Conservation (phyloP, 768 basidiomycete species). For the Candolleomyces aberdarensis region DNA sequence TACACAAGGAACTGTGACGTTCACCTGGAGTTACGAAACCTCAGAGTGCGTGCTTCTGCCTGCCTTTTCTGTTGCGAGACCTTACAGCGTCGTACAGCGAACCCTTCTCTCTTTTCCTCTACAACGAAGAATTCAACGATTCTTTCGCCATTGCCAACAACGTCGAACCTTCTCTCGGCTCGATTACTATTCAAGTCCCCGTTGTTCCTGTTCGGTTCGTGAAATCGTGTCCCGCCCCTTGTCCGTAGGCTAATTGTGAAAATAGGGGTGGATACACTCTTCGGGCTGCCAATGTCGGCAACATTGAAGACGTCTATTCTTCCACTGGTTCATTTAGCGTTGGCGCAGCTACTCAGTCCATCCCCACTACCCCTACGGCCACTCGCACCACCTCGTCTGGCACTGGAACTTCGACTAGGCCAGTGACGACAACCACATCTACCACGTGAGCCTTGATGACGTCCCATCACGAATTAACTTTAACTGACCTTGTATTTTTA, state of each 20-base stretch:
- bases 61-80: neutral
- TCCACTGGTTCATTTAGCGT: slow-evolving; percentile 41
- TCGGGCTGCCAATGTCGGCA: slow-evolving; percentile 39
- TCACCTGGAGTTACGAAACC: slow-evolving; percentile 37
- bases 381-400: slow-evolving; percentile 7
- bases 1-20: slow-evolving; percentile 30
- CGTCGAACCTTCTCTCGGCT: slow-evolving; percentile 33
- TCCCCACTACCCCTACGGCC: slow-evolving; percentile 2
- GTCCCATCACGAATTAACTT: neutral
- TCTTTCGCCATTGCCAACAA: slow-evolving; percentile 55
- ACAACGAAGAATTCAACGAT: slow-evolving; percentile 49
- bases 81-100: slow-evolving; percentile 11
- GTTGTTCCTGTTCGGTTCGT: slow-evolving; percentile 46
- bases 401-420: slow-evolving; percentile 1
- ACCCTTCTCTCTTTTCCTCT: slow-evolving; percentile 43
- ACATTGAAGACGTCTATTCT: slow-evolving; percentile 45
- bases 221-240: neutral
- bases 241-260: slow-evolving; percentile 1
- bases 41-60: too few species aligned
- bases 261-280: slow-evolving; percentile 48
- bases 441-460: slow-evolving; percentile 10
- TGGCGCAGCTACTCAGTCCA: slow-evolving; percentile 14
- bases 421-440: neutral
- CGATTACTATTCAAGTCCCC: slow-evolving; percentile 41
- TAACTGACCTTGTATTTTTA: neutral